phyloP scores from a whole-genome alignment of 2,329 filamentous ascomycete genomes.

The Huntiella moniliformis region DNA sequence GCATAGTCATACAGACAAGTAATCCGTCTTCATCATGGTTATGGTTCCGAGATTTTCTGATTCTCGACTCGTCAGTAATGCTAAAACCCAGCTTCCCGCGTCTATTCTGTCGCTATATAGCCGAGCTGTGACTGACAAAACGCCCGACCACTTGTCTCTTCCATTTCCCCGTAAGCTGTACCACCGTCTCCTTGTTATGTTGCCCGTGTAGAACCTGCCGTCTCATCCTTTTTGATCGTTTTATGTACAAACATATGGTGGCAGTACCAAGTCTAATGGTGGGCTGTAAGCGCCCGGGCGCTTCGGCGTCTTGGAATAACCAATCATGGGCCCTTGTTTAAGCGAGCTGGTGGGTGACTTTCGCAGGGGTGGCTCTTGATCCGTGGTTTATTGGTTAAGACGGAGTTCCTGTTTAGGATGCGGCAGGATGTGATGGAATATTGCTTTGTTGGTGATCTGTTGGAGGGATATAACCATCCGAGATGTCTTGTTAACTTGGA shows the following conservation, averaged over 20 bases:
- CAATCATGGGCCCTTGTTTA: not conserved
- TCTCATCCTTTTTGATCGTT: too few relatives aligned
- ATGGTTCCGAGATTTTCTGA: too few relatives aligned
- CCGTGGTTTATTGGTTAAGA: too few relatives aligned
- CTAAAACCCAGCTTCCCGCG: not conserved
- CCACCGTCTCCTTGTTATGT: not conserved
- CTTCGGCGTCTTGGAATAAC: not conserved
- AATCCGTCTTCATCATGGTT: too few relatives aligned
- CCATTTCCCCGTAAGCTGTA: not conserved
- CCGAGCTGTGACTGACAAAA: not conserved
- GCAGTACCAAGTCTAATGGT: not conserved
- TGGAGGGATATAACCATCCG: too few relatives aligned
- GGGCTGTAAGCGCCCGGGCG: slow-evolving; percentile 5
- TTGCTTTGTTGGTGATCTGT: too few relatives aligned
- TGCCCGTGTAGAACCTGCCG: not conserved
- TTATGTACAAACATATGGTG: too few relatives aligned
- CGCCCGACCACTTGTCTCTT: not conserved
- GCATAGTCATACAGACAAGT: too few relatives aligned
- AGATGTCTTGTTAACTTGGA: too few relatives aligned
- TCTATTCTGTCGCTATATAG: slow-evolving; percentile 1
- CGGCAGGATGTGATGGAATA: too few relatives aligned
- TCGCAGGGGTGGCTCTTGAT: not conserved
- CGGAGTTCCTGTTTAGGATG: too few relatives aligned
- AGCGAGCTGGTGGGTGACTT: not conserved
- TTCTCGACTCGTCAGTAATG: too few relatives aligned